A percentile compares a stretch with the other conserved stretches of the same genome.
Evolutionary conservation across 1,284 basidiomycete species (phyloP).

Genomic region (Pascua guehoae): DNA sequence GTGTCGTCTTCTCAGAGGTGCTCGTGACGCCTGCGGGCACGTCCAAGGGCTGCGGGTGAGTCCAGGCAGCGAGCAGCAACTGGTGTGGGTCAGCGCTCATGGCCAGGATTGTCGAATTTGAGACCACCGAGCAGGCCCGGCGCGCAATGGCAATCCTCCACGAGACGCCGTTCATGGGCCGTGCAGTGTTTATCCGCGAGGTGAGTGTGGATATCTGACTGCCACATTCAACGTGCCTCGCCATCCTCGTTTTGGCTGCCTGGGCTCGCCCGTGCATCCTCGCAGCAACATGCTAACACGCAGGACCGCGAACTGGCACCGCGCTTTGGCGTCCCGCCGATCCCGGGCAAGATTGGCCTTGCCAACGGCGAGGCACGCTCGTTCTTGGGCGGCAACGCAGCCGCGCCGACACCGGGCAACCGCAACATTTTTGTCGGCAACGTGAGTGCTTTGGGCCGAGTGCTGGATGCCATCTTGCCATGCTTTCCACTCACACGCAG

Average conservation of each 20-base stretch:
- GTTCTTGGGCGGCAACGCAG: slow-evolving; percentile 58
- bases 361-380: slow-evolving; percentile 71
- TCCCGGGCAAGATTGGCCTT: slow-evolving; percentile 87
- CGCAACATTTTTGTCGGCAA: slow-evolving; percentile 91
- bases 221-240: too few relatives aligned
- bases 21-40: slow-evolving; percentile 91
- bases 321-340: slow-evolving; percentile 86
- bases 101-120: slow-evolving; percentile 87
- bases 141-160: slow-evolving; percentile 80
- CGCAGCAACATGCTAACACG: neutral
- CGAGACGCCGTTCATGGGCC: slow-evolving; percentile 80
- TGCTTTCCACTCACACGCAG: slow-evolving; percentile 50
- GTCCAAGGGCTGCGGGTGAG: slow-evolving; percentile 97
- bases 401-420: slow-evolving; percentile 17
- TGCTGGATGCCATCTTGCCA: neutral
- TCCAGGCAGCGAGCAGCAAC: slow-evolving; percentile 21
- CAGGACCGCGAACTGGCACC: slow-evolving; percentile 95
- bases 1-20: slow-evolving; percentile 98
- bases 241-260: too few relatives aligned
- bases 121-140: slow-evolving; percentile 75
- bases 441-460: slow-evolving; percentile 56
- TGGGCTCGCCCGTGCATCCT: too few relatives aligned
- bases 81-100: slow-evolving; percentile 2
- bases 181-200: slow-evolving; percentile 93
- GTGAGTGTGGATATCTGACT: slow-evolving; percentile 51